These are phyloP conservation scores for Talaromyces sp. DNA, from an alignment of 2,329 filamentous ascomycete genomes.

Conservation along the genomic window DNA sequence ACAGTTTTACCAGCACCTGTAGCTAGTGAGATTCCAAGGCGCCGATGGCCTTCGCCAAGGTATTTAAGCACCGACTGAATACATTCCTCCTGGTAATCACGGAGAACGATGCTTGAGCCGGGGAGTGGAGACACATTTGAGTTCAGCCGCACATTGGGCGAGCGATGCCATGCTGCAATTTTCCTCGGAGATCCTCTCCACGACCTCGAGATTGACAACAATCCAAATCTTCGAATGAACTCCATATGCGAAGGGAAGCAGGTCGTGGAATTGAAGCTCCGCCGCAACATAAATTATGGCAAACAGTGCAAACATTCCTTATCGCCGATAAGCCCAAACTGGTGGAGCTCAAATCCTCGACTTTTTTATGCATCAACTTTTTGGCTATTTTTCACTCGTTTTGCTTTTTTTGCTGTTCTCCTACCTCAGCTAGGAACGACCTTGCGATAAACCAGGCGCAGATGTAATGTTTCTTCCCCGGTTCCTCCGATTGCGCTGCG, in stretches of 20 bases:
- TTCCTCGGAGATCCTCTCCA: conserved; percentile 13
- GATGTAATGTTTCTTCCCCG: conserved; percentile 31
- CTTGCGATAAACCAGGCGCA: conserved; percentile 8
- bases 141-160: conserved; percentile 28
- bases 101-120: conserved; percentile 60
- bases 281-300: conserved; percentile 7
- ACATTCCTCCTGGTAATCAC: conserved; percentile 88
- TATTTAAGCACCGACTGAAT: conserved; percentile 77
- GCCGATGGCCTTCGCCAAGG: conserved; percentile 70
- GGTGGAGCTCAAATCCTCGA: conserved; percentile 14
- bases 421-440: neutral
- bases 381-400: conserved; percentile 1
- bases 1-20: conserved; percentile 90
- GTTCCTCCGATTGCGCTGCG: conserved; percentile 26
- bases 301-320: conserved; percentile 45
- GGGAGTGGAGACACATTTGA: conserved; percentile 22
- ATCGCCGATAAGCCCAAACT: conserved; percentile 17
- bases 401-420: neutral
- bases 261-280: conserved; percentile 1
- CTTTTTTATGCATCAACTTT: conserved; percentile 14
- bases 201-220: conserved; percentile 21
- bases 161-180: conserved; percentile 29
- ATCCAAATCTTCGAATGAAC: conserved; percentile 30
- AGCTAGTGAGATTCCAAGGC: conserved; percentile 81
- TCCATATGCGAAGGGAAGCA: conserved; percentile 29